These are phyloP conservation scores for Lobulomyces angularis DNA, from an alignment of 192 early-diverging fungal species.

Conservation along the genomic window DNA sequence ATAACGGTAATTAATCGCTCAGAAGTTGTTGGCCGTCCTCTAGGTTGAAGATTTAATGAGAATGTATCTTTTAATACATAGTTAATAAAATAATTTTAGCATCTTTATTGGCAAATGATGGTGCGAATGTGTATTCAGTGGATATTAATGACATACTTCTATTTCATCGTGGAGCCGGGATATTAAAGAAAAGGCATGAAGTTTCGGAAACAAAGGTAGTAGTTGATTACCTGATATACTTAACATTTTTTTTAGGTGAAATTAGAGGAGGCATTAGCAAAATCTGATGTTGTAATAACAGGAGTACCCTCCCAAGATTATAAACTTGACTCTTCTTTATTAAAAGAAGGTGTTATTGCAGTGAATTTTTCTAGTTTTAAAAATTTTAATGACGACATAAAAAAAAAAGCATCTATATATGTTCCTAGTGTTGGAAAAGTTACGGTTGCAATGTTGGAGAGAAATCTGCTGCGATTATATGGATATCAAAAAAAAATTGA, in stretches of 20 bases:
- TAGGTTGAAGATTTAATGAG: no score
- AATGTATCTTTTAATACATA: no score
- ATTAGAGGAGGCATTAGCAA: slow-evolving; percentile 64
- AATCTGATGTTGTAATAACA: slow-evolving; percentile 95
- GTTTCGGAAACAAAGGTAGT: slow-evolving; percentile 5
- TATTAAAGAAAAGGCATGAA: slow-evolving; percentile 32
- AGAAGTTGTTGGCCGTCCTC: slow-evolving; percentile 93
- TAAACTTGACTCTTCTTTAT: slow-evolving; percentile 69
- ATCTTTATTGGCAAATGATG: slow-evolving; percentile 93
- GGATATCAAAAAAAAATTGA: slow-evolving; percentile 39
- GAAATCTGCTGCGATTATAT: slow-evolving; percentile 83
- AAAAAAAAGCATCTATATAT: slow-evolving; percentile 86
- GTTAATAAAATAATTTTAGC: no score
- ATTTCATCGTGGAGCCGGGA: slow-evolving; percentile 29
- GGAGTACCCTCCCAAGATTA: slow-evolving; percentile 83
- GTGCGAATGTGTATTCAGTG: slow-evolving; percentile 91
- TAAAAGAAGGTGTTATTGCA: slow-evolving; percentile 94
- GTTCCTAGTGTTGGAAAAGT: slow-evolving; percentile 96
- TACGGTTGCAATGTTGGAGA: slow-evolving; percentile 95
- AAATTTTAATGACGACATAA: slow-evolving; percentile 90
- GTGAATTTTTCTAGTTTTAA: slow-evolving; percentile 95
- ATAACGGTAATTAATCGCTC: slow-evolving; percentile 91
- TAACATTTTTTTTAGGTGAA: slow-evolving; percentile 37
- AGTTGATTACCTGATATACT: slow-evolving; percentile 3
- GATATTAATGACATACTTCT: slow-evolving; percentile 80